A percentile compares a stretch with the other conserved stretches of the same genome.
Conservation (phyloP, 495 filamentous ascomycete genomes). For the Paragyromitra xinjiangensis region DNA sequence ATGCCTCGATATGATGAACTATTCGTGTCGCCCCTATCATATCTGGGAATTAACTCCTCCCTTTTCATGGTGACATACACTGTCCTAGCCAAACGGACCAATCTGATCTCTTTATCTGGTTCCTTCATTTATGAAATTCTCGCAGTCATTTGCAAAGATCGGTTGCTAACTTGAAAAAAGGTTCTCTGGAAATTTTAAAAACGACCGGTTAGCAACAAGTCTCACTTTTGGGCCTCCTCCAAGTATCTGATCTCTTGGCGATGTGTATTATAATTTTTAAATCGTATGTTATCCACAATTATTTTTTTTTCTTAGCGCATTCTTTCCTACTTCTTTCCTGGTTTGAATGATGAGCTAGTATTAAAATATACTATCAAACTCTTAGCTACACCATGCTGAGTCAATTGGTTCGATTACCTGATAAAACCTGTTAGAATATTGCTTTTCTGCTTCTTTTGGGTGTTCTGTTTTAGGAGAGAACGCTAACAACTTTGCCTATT, state of each 20-base stretch:
- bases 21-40: conserved; percentile 93
- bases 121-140: conserved; percentile 31
- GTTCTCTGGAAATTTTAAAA: conserved; percentile 6
- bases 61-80: conserved; percentile 81
- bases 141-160: conserved; percentile 31
- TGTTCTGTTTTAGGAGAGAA: conserved; percentile 1
- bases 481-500: conserved; percentile 21
- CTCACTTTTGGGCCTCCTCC: neutral
- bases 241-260: neutral
- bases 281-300: conserved; percentile 15
- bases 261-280: conserved; percentile 2
- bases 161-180: conserved; percentile 18
- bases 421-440: conserved; percentile 44
- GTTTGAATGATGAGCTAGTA: conserved; percentile 66
- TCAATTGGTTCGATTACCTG: conserved; percentile 67
- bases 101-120: conserved; percentile 66
- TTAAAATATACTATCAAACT: conserved; percentile 73
- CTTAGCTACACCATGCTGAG: conserved; percentile 62
- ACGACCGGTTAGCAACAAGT: neutral
- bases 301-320: neutral
- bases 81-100: conserved; percentile 90
- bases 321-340: conserved; percentile 13
- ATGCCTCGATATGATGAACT: conserved; percentile 72
- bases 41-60: conserved; percentile 66
- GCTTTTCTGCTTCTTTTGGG: conserved; percentile 7